Evolutionary conservation across 2,329 filamentous ascomycete species (phyloP), one percentile per base, ranked within the genome.

Genomic region (Apiospora hydei): DNA sequence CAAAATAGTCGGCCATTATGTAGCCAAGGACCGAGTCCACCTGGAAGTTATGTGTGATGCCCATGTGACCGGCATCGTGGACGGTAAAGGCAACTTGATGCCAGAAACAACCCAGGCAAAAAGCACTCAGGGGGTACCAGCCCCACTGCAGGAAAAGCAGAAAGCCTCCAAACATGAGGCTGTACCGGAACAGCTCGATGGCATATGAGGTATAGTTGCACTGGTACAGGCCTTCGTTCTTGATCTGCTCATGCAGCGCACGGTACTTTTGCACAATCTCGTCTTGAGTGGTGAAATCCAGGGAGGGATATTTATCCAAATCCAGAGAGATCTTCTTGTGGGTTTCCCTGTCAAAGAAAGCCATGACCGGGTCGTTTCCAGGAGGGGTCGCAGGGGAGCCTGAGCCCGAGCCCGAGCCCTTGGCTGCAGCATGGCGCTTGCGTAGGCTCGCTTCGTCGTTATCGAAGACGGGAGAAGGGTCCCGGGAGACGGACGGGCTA

Each of bases 1-100:
- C 96, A 26, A 96, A 85, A 77, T 93, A 98, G 81, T 98, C 93
- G 70, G 95, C 95, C 78, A 98, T 93, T 75, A 97, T 84, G 79
- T 98, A 98, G 68, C 94, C 96, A 74, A 99, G 94, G 68, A 93
- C 87, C 1, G 92, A 93, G 81, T 99, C 96, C 49, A 90, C 83
- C 69, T 93, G 91, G 81, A 96, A 98, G 80, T 92, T 88, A 82
- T 98, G 96, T 2, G 96, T 99, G 77, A 99, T 98, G 76, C 94
- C 96, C 93, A 98, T 97, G 82, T 99, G 96, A 8, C 94, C 95
- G 69, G 96, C 94, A 85, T 99, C 96, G 82, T 99, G 96, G 73
- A 94, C 96, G 0, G 92, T 92, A 80, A 99, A 99, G 69, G 96
- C 93, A 41, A 98, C 88, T 81, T 98, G 96, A 80, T 98, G 96